Evolutionary conservation across 2,329 filamentous ascomycete genomes (phyloP), one percentile per base, ranked within the genome.

Genomic region (Colletotrichum costaricense): DNA sequence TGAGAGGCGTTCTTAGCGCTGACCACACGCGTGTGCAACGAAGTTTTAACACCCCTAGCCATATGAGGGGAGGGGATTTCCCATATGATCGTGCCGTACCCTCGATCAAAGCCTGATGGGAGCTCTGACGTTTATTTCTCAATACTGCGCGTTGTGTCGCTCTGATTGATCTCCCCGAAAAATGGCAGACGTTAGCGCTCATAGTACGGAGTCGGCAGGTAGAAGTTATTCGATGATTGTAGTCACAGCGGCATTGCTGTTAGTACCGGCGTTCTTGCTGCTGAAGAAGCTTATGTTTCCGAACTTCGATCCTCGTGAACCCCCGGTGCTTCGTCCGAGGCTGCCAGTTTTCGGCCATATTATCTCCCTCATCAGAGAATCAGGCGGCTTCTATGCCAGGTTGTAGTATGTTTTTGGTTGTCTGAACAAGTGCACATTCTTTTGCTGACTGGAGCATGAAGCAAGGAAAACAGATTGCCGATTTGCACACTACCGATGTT

Each of bases 301-400:
- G 3, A 52, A 33, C 3, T 63, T 79, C 8, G 79, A 82, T 59
- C 76, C 81, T 9, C 77, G 80, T 60, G 86, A 88, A 69, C 86
- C 87, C 9, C 84, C 85, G 4, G 69, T 83, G 0, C 33, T 87
- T 28, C 81, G 81, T 28, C 79, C 84, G 0, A 79, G 57, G 19
- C 79, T 88, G 42, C 86, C 86, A 0, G 78, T 84, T 35, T 74
- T 88, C 54, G 86, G 86, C 2, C 86, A 88, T 74, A 79, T 87
- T 24, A 76, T 88, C 33, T 83, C 84, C 9, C 79, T 87, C 75
- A 74, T 86, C 52, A 76, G 78, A 57, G 77, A 80, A 62, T 80
- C 82, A 60, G 77, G 80, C 46, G 76, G 79, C 63, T 87, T 86
- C 67, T 78, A 82, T 64, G 74, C 77, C 22, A 81, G 78, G 28